Base-by-base conservation (phyloP, 2,329 filamentous ascomycete genomes). In the Lanzia echinophila region DNA sequence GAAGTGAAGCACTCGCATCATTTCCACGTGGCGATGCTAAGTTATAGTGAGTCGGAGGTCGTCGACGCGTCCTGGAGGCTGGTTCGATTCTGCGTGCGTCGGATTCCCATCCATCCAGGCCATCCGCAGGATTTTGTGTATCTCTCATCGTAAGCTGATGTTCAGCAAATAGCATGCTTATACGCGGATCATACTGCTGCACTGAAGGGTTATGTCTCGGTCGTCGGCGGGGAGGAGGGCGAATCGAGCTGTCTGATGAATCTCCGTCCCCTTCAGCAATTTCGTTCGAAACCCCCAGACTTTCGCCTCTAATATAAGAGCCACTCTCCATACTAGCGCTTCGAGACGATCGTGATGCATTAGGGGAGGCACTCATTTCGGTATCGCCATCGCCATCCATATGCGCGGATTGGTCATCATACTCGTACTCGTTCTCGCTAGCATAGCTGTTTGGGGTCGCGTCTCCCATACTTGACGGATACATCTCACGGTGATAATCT, bases 381-480 rank as follows among this genome's bases (percentile, higher is more conserved):
- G 68, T 66, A 47, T 70, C 68, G 13, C 68, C 67, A 53, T 70
- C 68, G 10, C 55, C 44, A 53, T 70, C 68, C 46, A 61, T 66
- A 32, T 47, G 53, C 24, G 46, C 52, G 8, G 57, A 63, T 32
- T 61, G 57, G 20, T 63, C 59, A 44, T 50, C 50, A 22, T 48
- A 43, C 33, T 12, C 11, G 19, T 39, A 33, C 12, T 53, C 50
- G 36, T 38, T 55, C 12, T 47, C 49, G 31, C 28, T 38, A 12
- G 22, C 34, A 22, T 50, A 33, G 42, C 38, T 19, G 24, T 41
- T 36, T 32, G 43, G 50, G n/a, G 43, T 41, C 19, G 33, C 17
- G 47, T 47, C 50, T 17, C 43, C 39, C 12, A 34, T 41, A 11
- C 44, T 48, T 39, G 39, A 22, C 19, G 47, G 33, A 38, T 45